These are phyloP conservation scores for Botrytis fabae DNA, from an alignment of 2,329 filamentous ascomycete species.

Conservation along the genomic window DNA sequence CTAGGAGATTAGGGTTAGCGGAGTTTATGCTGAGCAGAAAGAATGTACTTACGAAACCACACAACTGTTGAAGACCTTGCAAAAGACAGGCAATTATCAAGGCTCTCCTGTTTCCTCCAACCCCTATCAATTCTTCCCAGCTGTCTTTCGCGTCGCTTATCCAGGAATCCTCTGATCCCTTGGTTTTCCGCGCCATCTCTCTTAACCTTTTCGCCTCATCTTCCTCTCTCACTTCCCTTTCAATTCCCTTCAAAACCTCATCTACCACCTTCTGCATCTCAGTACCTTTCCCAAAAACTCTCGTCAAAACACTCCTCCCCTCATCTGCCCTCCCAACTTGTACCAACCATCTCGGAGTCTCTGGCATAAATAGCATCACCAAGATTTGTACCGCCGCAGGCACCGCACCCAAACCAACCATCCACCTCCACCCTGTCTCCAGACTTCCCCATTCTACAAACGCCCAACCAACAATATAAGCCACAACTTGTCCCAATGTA, in stretches of 20 bases:
- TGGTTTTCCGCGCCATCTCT: conserved; percentile 30
- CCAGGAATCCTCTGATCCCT: conserved; percentile 30
- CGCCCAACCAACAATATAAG: conserved; percentile 80
- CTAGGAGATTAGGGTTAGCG: conserved; percentile 42
- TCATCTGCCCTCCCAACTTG: conserved; percentile 61
- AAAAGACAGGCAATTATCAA: conserved; percentile 82
- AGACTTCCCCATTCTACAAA: conserved; percentile 58
- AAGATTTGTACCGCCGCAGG: conserved; percentile 72
- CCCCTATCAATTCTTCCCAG: conserved; percentile 56
- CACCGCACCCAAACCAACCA: conserved; percentile 80
- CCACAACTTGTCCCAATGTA: conserved; percentile 84
- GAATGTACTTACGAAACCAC: conserved; percentile 65
- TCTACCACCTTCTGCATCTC: conserved; percentile 53
- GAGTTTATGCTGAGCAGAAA: background rate
- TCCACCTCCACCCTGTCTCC: conserved; percentile 77
- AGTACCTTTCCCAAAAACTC: conserved; percentile 57
- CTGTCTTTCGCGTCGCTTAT: conserved; percentile 41
- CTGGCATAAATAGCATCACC: conserved; percentile 73
- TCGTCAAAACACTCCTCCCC: conserved; percentile 65
- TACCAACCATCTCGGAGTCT: conserved; percentile 87
- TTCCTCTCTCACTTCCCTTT: conserved; percentile 73
- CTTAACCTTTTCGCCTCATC: conserved; percentile 48
- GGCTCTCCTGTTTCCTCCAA: conserved; percentile 69
- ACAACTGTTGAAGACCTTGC: conserved; percentile 85
- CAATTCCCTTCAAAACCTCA: conserved; percentile 66